A percentile compares a stretch with the other conserved stretches of the same genome.
Conservation (phyloP, 208 protist species). For the Acanthamoeba castellanii region DNA sequence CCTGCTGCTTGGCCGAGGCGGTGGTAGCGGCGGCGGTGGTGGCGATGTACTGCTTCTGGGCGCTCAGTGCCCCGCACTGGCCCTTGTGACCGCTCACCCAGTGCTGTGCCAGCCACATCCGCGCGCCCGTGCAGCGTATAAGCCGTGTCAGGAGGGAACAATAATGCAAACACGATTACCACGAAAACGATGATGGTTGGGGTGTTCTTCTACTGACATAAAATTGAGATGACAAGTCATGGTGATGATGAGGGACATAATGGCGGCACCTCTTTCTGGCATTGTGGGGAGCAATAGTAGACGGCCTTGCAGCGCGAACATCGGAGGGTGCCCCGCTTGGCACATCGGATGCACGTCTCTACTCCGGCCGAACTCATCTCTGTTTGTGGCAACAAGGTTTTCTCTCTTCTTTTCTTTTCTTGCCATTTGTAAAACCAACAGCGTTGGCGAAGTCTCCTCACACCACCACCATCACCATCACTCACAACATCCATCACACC, state of each 20-base stretch:
- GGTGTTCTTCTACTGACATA: background rate
- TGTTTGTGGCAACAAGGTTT: background rate
- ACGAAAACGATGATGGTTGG: no score
- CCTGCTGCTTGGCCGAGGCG: background rate
- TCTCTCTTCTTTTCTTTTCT: background rate
- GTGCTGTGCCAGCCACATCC: background rate
- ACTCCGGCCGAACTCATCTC: conserved; percentile 17
- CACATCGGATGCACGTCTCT: conserved; percentile 63
- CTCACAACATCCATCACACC: no score
- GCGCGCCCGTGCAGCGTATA: no score
- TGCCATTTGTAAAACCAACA: no score
- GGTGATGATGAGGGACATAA: background rate
- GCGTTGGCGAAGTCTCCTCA: no score
- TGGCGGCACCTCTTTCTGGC: conserved; percentile 38
- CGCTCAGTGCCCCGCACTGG: conserved; percentile 33
- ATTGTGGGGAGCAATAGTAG: conserved; percentile 55
- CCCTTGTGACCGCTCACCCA: conserved; percentile 68
- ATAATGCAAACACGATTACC: background rate
- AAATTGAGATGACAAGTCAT: background rate
- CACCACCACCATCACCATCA: no score
- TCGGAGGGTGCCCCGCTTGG: conserved; percentile 34
- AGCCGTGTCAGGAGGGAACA: no score
- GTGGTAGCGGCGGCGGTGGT: background rate
- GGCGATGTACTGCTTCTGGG: conserved; percentile 60
- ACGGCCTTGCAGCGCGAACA: conserved; percentile 73